Conservation (phyloP, 495 filamentous ascomycete genomes). For the Pyrenopolyporus hunteri region DNA sequence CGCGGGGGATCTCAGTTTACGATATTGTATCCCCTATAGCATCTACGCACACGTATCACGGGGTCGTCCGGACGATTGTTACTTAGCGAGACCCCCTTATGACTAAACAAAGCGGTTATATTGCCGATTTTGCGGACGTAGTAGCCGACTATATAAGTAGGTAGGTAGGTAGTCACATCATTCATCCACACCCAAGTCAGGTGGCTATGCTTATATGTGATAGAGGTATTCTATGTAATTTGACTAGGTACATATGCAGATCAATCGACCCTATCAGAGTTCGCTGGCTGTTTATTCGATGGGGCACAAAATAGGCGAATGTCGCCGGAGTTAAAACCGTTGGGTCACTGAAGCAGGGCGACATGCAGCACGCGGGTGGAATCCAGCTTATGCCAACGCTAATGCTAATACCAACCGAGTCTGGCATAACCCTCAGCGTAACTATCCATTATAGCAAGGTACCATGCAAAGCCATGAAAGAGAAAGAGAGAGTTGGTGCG, state of each 20-base stretch:
- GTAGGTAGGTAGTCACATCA: background rate
- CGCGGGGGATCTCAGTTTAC: too few relatives aligned
- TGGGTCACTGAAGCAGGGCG: constrained; percentile 8
- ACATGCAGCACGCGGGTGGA: too few relatives aligned
- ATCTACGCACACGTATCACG: too few relatives aligned
- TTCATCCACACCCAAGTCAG: background rate
- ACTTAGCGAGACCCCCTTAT: background rate
- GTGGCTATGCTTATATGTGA: constrained; percentile 7
- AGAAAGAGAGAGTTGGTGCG: too few relatives aligned
- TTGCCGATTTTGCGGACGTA: background rate
- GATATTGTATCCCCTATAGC: too few relatives aligned
- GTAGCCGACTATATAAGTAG: too few relatives aligned
- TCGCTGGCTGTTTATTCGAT: too few relatives aligned
- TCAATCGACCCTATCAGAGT: constrained; percentile 5
- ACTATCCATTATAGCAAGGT: too few relatives aligned
- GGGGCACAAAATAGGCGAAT: background rate
- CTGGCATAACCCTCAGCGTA: background rate
- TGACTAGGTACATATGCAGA: background rate
- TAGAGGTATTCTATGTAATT: too few relatives aligned
- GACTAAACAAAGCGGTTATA: background rate
- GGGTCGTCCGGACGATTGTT: too few relatives aligned
- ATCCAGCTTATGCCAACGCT: too few relatives aligned
- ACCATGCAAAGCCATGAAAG: too few relatives aligned
- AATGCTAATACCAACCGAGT: background rate
- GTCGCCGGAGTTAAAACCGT: background rate